Evolutionary conservation across 805 yeast species (phyloP).

Genomic region (Jamesozyma rosinii): DNA sequence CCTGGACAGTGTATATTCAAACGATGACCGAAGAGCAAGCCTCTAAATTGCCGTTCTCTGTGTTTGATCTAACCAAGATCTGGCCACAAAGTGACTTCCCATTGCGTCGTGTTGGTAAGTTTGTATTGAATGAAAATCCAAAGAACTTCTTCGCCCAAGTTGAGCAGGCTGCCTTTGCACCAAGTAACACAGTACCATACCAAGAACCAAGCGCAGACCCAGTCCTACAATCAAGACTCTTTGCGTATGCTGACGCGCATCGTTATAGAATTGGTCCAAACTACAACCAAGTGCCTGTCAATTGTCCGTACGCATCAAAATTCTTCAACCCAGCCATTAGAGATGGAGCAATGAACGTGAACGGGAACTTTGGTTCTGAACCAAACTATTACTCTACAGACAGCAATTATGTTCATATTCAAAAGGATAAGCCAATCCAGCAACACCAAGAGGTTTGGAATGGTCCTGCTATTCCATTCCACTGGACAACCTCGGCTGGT

Average conservation of each 20-base stretch:
- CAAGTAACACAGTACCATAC: constrained; percentile 77
- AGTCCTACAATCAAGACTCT: constrained; percentile 70
- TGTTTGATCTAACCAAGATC: constrained; percentile 82
- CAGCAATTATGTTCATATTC: constrained; percentile 30
- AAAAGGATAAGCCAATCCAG: constrained; percentile 34
- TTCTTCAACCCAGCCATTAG: constrained; percentile 64
- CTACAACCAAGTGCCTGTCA: constrained; percentile 80
- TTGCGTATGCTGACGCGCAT: constrained; percentile 78
- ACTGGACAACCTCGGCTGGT: constrained; percentile 61
- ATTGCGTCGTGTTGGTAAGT: constrained; percentile 73
- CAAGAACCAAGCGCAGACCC: constrained; percentile 80
- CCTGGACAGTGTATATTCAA: constrained; percentile 81
- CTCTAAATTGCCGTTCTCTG: constrained; percentile 64
- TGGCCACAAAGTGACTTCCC: constrained; percentile 90
- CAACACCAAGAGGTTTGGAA: constrained; percentile 71
- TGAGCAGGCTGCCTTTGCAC: constrained; percentile 80
- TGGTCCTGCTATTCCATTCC: constrained; percentile 77
- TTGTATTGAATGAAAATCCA: constrained; percentile 74
- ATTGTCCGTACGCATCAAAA: constrained; percentile 59
- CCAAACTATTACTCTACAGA: constrained; percentile 64
- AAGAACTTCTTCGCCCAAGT: constrained; percentile 79
- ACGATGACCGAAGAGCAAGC: constrained; percentile 81
- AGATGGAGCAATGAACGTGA: constrained; percentile 69
- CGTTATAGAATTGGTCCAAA: constrained; percentile 70
- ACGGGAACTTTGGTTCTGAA: constrained; percentile 64